Evolutionary conservation across 305 asterid species (phyloP).

Genomic region (Fraxinus floribunda): DNA sequence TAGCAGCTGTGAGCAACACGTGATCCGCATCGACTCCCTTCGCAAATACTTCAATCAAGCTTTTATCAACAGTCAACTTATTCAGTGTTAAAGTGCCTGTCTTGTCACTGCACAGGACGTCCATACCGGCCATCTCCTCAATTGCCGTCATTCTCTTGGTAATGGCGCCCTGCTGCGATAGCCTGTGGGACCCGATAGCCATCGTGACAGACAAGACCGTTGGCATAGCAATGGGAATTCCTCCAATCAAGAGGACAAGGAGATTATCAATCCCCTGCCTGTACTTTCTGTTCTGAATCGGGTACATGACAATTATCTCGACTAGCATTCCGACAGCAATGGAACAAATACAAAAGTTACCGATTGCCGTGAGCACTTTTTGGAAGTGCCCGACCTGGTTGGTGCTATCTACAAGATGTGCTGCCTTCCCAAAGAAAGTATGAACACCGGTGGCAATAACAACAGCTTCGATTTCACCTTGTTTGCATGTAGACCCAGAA

Average conservation of each 20-base stretch:
- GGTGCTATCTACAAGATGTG: slow-evolving; percentile 60
- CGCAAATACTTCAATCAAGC: slow-evolving; percentile 49
- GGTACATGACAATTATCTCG: slow-evolving; percentile 63
- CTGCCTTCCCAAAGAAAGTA: slow-evolving; percentile 66
- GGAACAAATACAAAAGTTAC: slow-evolving; percentile 65
- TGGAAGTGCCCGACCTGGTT: slow-evolving; percentile 65
- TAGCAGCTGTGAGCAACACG: slow-evolving; percentile 51
- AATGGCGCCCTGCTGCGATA: slow-evolving; percentile 52
- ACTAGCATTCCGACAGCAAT: slow-evolving; percentile 53
- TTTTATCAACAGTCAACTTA: slow-evolving; percentile 49
- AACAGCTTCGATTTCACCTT: slow-evolving; percentile 57
- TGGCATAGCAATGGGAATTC: slow-evolving; percentile 63
- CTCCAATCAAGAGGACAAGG: slow-evolving; percentile 57
- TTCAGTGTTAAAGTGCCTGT: slow-evolving; percentile 57
- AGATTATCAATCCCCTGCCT: slow-evolving; percentile 56
- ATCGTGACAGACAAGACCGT: slow-evolving; percentile 53
- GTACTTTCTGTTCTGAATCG: slow-evolving; percentile 47
- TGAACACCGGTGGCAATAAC: slow-evolving; percentile 63
- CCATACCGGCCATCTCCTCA: slow-evolving; percentile 62
- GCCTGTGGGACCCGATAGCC: slow-evolving; percentile 68
- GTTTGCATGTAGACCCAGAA: slow-evolving; percentile 63
- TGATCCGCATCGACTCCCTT: slow-evolving; percentile 46
- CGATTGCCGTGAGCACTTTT: slow-evolving; percentile 55
- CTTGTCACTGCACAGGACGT: slow-evolving; percentile 57
- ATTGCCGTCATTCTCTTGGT: slow-evolving; percentile 65